These are phyloP conservation scores for Rutstroemia sp. DNA, from an alignment of 2,329 filamentous ascomycete genomes.

Conservation along the genomic window DNA sequence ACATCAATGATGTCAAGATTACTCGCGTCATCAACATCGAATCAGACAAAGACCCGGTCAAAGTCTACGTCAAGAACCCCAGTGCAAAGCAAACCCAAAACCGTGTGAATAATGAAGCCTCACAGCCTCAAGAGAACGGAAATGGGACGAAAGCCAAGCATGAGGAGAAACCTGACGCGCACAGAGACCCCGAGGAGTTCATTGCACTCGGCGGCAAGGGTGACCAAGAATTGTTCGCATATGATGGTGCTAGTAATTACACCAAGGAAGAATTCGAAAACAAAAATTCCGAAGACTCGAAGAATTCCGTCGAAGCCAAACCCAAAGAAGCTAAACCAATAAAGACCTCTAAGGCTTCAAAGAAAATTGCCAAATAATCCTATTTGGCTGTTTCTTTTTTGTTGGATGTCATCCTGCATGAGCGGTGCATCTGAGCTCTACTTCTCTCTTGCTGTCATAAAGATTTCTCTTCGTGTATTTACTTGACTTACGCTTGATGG, in stretches of 20 bases:
- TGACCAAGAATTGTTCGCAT: slow-evolving; percentile 68
- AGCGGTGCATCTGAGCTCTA: background rate
- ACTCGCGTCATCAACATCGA: slow-evolving; percentile 50
- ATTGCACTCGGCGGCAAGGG: slow-evolving; percentile 79
- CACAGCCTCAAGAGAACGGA: slow-evolving; percentile 19
- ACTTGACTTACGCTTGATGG: too few species aligned
- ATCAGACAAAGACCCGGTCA: slow-evolving; percentile 51
- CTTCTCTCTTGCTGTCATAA: background rate
- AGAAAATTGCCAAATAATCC: background rate
- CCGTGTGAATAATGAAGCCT: slow-evolving; percentile 34
- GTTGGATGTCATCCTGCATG: too few species aligned
- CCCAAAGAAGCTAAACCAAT: background rate
- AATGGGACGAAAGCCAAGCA: slow-evolving; percentile 29
- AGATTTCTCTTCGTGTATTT: background rate
- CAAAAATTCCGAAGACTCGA: background rate
- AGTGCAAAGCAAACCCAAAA: slow-evolving; percentile 34
- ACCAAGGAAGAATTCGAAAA: background rate
- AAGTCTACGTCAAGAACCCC: slow-evolving; percentile 68
- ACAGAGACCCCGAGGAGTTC: slow-evolving; percentile 67
- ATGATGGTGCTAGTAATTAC: slow-evolving; percentile 37
- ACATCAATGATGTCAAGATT: slow-evolving; percentile 67
- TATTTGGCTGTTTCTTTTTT: background rate
- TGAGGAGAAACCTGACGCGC: slow-evolving; percentile 60
- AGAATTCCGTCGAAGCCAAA: background rate
- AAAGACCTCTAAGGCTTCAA: slow-evolving; percentile 1